Conservation (phyloP, 345 rosid species). For the Populus deltoides region DNA sequence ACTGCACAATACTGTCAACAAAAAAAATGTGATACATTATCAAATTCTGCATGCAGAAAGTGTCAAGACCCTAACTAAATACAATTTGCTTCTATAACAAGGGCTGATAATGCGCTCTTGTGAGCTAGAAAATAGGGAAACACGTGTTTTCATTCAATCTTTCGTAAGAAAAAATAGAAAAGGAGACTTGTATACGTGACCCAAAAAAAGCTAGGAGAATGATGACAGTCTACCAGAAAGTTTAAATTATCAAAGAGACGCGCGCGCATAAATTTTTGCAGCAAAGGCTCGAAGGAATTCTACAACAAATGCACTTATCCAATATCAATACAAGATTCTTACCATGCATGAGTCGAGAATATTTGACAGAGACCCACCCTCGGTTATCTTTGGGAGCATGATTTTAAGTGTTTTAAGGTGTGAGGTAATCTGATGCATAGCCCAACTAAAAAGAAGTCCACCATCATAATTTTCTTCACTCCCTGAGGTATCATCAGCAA, state of each 20-base stretch:
- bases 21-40: slow-evolving; percentile 7
- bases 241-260: neutral
- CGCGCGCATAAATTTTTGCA: neutral
- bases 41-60: neutral
- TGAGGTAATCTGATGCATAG: slow-evolving; percentile 95
- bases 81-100: no score
- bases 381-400: slow-evolving; percentile 95
- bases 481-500: slow-evolving; percentile 94
- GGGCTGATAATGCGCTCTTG: neutral
- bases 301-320: neutral
- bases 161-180: neutral
- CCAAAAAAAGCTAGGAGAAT: neutral
- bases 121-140: neutral
- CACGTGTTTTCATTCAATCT: neutral
- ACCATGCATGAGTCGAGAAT: slow-evolving; percentile 97
- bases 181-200: neutral
- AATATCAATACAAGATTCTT: slow-evolving; percentile 20
- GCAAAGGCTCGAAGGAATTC: slow-evolving; percentile 13
- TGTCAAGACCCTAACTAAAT: no score
- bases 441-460: slow-evolving; percentile 95
- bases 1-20: slow-evolving; percentile 79
- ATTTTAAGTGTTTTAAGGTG: slow-evolving; percentile 91
- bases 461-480: slow-evolving; percentile 93
- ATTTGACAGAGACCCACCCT: slow-evolving; percentile 91
- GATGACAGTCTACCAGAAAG: neutral